Percentiles rank a stretch among this genome's conserved stretches.
phyloP scores from a whole-genome alignment of 2,329 filamentous ascomycete genomes.

The Alternaria arbusti region DNA sequence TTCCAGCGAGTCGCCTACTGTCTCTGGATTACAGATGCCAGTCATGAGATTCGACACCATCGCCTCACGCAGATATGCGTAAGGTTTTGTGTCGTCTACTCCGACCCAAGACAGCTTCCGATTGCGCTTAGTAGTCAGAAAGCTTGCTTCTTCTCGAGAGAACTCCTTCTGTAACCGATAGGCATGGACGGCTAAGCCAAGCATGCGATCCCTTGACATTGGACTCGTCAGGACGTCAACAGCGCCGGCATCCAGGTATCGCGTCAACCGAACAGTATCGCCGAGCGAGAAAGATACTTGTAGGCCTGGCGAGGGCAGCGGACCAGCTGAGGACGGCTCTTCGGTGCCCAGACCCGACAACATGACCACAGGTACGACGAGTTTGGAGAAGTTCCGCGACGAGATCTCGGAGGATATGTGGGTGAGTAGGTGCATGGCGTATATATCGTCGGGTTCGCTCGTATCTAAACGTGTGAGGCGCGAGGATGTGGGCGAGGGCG shows the following conservation, averaged over 20 bases:
- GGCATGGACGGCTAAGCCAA: constrained; percentile 79
- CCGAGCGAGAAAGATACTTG: constrained; percentile 49
- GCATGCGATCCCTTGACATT: constrained; percentile 73
- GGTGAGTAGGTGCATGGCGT: constrained; percentile 51
- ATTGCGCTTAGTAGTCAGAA: constrained; percentile 74
- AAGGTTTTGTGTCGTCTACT: constrained; percentile 82
- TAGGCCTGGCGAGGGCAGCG: constrained; percentile 41
- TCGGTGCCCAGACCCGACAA: constrained; percentile 48
- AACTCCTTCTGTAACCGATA: constrained; percentile 83
- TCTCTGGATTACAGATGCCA: constrained; percentile 79
- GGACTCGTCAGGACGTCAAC: constrained; percentile 85
- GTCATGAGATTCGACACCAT: constrained; percentile 94
- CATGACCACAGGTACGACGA: constrained; percentile 51
- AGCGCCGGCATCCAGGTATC: constrained; percentile 84
- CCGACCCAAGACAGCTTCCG: constrained; percentile 93
- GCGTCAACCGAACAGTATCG: constrained; percentile 65
- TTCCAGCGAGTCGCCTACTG: constrained; percentile 66
- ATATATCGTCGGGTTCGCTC: constrained; percentile 50
- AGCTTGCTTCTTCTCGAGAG: constrained; percentile 72
- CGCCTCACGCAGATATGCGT: constrained; percentile 85
- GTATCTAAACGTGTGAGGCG: constrained; percentile 39
- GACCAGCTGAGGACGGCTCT: constrained; percentile 27
- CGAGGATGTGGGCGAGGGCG: constrained; percentile 49
- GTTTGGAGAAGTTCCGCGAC: constrained; percentile 47
- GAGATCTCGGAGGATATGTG: constrained; percentile 53